Base-by-base conservation (phyloP, 2,329 filamentous ascomycete species). In the Ciborinia camelliae region DNA sequence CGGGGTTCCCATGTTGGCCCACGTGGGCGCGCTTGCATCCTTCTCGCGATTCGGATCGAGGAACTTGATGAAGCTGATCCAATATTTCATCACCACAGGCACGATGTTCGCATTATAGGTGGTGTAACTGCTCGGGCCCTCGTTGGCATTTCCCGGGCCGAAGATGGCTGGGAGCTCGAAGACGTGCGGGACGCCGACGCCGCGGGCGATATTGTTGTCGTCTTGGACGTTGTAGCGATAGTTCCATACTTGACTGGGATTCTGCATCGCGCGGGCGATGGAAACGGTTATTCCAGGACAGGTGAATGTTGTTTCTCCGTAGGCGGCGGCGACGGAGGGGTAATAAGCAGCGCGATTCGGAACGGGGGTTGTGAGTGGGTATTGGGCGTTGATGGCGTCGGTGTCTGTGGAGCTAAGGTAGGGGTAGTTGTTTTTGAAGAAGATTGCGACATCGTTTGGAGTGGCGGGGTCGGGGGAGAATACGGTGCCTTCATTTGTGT, bases 401-500 rank as follows among this genome's bases (percentile, higher is more conserved):
- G 71, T 69, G 51, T 77, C 70, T 5, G 63, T 30, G 15, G 66
- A 67, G 20, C 75, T 71, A 4, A 79, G 63, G 14, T 66, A 70
- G 4, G 78, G 76, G 60, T 78, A 78, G 59, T 79, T 76, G 9
- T 72, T 51, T 35, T 77, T 67, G 58, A 80, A 78, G 35, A 76
- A 75, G 30, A 73, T 69, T 2, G 77, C 72, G 4, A 73, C 67
- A n/a, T 75, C 65, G 26, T 71, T 67, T 14, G 74, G 73, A n/a
- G 69, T 70, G 20, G 77, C 68, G 4, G 72, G 74, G n/a, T 77
- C 75, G 2, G 74, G 71, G 6, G 76, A 78, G 72, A 89, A 89
- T 5, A 80, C 74, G 0, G 86, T 87, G 37, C 87, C 88, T 74
- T 87, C 87, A 63, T 81, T 75, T 4, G 78, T 79, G n/a, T 77